These are phyloP conservation scores for Chaetomium sp. DNA, from an alignment of 2,329 filamentous ascomycete genomes.

Conservation along the genomic window DNA sequence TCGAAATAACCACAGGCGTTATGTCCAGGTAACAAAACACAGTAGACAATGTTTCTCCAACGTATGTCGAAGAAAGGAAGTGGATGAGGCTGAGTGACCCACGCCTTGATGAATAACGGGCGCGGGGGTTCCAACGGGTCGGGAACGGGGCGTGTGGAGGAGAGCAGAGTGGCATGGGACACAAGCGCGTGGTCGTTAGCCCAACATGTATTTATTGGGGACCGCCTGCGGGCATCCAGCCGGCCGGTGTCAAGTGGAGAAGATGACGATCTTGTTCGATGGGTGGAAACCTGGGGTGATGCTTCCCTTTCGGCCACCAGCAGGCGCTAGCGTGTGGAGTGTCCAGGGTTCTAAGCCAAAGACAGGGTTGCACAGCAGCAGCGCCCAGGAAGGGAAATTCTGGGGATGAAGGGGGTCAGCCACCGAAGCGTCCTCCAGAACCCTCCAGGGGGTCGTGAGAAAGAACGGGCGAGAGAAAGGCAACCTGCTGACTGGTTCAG, in stretches of 20 bases:
- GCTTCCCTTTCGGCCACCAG: not conserved
- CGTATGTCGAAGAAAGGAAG: not conserved
- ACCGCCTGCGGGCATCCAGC: conserved; percentile 13
- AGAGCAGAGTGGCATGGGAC: conserved; percentile 12
- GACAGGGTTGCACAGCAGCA: conserved; percentile 10
- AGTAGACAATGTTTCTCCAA: not conserved
- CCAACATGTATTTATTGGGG: conserved; percentile 19
- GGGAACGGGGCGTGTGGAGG: conserved; percentile 12
- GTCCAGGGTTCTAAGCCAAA: conserved; percentile 5
- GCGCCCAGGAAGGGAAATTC: conserved; percentile 6
- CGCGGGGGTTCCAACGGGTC: conserved; percentile 19
- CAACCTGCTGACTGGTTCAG: not conserved
- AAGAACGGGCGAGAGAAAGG: not conserved
- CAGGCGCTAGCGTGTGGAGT: not conserved
- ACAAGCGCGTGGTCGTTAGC: conserved; percentile 9
- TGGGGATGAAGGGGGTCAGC: conserved; percentile 2
- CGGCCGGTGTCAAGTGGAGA: conserved; percentile 23
- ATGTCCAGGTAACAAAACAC: not conserved
- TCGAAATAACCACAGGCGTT: not conserved
- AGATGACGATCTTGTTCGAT: conserved; percentile 20
- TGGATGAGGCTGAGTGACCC: conserved; percentile 1
- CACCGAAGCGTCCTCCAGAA: not conserved
- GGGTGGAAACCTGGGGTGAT: conserved; percentile 7
- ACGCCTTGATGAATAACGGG: not conserved
- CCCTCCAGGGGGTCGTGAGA: conserved; percentile 1